These are phyloP conservation scores for Russula olivacea DNA, from an alignment of 768 basidiomycete genomes.

Conservation along the genomic window DNA sequence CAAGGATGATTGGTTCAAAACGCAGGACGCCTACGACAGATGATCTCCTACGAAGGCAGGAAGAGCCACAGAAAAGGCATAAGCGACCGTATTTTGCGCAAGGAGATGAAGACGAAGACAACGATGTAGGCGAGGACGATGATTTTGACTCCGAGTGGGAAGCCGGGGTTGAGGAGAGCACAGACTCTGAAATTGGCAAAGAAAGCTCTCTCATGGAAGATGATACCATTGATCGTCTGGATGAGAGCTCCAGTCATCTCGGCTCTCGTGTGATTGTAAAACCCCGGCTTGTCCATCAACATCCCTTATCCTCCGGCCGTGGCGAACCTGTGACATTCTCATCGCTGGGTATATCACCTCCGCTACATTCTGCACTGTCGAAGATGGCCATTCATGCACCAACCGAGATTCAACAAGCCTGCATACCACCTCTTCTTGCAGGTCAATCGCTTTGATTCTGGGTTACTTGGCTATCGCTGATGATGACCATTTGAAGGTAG, in stretches of 20 bases:
- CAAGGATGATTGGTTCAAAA: conserved; percentile 29
- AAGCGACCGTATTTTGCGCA: conserved; percentile 24
- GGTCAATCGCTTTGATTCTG: conserved; percentile 41
- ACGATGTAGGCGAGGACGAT: conserved; percentile 11
- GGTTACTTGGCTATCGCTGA: conserved; percentile 19
- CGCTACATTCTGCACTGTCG: conserved; percentile 57
- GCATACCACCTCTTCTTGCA: conserved; percentile 79
- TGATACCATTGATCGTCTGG: background rate
- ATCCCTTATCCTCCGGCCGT: conserved; percentile 4
- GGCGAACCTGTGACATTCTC: conserved; percentile 39
- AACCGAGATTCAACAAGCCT: conserved; percentile 84
- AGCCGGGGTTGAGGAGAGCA: conserved; percentile 6
- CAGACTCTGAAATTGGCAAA: background rate
- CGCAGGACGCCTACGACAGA: conserved; percentile 32
- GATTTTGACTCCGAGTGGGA: background rate
- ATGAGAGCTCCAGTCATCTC: conserved; percentile 1
- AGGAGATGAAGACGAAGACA: conserved; percentile 26
- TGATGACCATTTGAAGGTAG: conserved; percentile 47
- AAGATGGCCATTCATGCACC: conserved; percentile 83
- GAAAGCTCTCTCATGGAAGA: background rate
- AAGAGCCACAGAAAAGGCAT: conserved; percentile 26
- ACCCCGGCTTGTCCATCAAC: conserved; percentile 19
- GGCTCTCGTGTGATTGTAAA: conserved; percentile 28
- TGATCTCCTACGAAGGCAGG: conserved; percentile 35
- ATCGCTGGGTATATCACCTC: conserved; percentile 52